These are phyloP conservation scores for Plasmodium knowlesi DNA, from an alignment of 169 alveolate species.

Conservation along the genomic window DNA sequence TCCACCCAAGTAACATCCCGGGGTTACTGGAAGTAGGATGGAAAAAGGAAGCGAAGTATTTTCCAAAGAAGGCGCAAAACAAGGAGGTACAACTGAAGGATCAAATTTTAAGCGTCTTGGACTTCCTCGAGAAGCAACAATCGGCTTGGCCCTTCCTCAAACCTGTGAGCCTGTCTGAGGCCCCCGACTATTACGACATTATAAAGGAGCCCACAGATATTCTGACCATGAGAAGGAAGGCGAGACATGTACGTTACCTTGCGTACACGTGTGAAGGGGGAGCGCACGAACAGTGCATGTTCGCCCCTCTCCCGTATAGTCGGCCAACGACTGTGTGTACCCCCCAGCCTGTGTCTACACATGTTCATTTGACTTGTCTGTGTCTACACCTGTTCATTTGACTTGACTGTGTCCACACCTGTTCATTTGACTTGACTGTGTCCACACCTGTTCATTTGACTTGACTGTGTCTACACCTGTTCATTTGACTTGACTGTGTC, in stretches of 20 bases:
- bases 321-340: neutral
- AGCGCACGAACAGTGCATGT: neutral
- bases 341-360: neutral
- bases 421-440: too few relatives aligned
- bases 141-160: constrained; percentile 95
- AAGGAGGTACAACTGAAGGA: constrained; percentile 83
- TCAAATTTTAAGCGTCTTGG: constrained; percentile 86
- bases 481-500: too few relatives aligned
- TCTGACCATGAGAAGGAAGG: constrained; percentile 92
- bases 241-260: constrained; percentile 78
- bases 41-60: constrained; percentile 82
- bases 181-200: constrained; percentile 97
- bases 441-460: too few relatives aligned
- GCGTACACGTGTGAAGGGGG: neutral
- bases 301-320: too few relatives aligned
- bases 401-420: too few relatives aligned
- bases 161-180: constrained; percentile 96
- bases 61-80: constrained; percentile 65
- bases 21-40: constrained; percentile 96
- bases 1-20: constrained; percentile 90
- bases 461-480: too few relatives aligned
- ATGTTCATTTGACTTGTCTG: neutral
- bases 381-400: neutral
- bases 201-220: constrained; percentile 97
- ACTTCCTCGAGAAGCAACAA: constrained; percentile 87